Evolutionary conservation across 768 basidiomycete genomes (phyloP).

Genomic region (Boletellus emodensis): DNA sequence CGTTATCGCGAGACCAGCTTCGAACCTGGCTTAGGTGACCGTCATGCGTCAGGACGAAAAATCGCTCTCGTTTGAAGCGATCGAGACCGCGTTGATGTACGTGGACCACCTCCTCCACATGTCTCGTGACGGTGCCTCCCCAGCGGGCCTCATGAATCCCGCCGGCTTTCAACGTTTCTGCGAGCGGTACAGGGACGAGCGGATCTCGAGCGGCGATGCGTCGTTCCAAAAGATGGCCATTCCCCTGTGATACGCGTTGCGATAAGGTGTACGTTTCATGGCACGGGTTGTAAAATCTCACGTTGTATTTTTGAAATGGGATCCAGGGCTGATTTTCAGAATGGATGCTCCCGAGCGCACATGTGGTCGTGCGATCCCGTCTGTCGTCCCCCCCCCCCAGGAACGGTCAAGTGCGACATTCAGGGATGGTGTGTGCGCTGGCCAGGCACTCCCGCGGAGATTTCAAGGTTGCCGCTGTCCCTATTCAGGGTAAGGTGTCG

Average conservation of each 20-base stretch:
- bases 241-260: slow-evolving; percentile 14
- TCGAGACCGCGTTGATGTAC: slow-evolving; percentile 32
- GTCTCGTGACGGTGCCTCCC: slow-evolving; percentile 22
- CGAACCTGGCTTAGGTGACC: slow-evolving; percentile 15
- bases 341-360: background rate
- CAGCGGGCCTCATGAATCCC: slow-evolving; percentile 15
- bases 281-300: background rate
- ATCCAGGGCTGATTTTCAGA: background rate
- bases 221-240: slow-evolving; percentile 16
- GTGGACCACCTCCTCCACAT: slow-evolving; percentile 30
- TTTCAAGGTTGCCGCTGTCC: no score
- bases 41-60: slow-evolving; percentile 26
- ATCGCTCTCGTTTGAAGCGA: slow-evolving; percentile 21
- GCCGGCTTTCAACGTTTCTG: slow-evolving; percentile 25
- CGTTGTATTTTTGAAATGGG: background rate
- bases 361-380: no score
- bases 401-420: background rate
- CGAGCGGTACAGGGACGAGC: slow-evolving; percentile 20
- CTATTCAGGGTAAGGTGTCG: no score
- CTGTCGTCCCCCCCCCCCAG: no score
- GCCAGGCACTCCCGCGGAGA: no score
- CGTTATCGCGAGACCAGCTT: background rate
- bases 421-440: background rate
- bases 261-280: background rate
- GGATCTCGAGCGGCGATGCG: slow-evolving; percentile 4